A percentile compares a stretch with the other conserved stretches of the same genome.
Conservation (phyloP, 441 rosid species). For the Iberis amara region DNA sequence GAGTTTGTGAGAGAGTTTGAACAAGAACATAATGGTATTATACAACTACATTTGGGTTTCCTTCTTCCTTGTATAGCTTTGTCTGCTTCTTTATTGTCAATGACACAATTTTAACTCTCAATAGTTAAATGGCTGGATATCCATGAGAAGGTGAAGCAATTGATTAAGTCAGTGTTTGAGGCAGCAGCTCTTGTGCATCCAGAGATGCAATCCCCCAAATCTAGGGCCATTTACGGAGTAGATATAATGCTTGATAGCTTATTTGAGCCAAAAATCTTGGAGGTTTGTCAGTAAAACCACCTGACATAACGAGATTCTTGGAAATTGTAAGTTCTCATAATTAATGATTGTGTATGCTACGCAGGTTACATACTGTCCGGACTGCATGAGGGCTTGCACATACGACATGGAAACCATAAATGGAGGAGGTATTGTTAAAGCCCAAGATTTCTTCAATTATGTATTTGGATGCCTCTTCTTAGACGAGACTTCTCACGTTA, state of each 20-base stretch:
- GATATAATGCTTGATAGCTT: slow-evolving; percentile 81
- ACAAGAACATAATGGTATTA: slow-evolving; percentile 81
- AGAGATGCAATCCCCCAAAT: slow-evolving; percentile 74
- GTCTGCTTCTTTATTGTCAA: background rate
- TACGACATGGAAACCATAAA: slow-evolving; percentile 48
- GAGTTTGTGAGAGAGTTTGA: slow-evolving; percentile 85
- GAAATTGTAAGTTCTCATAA: background rate
- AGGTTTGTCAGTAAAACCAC: slow-evolving; percentile 46
- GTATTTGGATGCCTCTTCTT: slow-evolving; percentile 84
- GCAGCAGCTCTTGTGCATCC: slow-evolving; percentile 78
- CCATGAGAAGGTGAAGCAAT: slow-evolving; percentile 49
- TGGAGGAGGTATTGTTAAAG: slow-evolving; percentile 46
- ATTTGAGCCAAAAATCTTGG: slow-evolving; percentile 77
- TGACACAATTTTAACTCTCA: slow-evolving; percentile 20
- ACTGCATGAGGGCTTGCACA: slow-evolving; percentile 83
- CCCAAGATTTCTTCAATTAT: slow-evolving; percentile 61
- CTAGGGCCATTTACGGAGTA: slow-evolving; percentile 84
- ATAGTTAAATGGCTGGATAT: slow-evolving; percentile 80
- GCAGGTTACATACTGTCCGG: slow-evolving; percentile 92
- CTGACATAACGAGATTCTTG: background rate
- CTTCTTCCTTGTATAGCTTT: background rate
- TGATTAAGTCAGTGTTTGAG: slow-evolving; percentile 68
- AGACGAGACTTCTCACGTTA: slow-evolving; percentile 51
- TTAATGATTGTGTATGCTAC: slow-evolving; percentile 8
- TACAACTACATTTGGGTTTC: slow-evolving; percentile 2